phyloP scores from a whole-genome alignment of 2,329 filamentous ascomycete species.

The Calonectria honghensis region DNA sequence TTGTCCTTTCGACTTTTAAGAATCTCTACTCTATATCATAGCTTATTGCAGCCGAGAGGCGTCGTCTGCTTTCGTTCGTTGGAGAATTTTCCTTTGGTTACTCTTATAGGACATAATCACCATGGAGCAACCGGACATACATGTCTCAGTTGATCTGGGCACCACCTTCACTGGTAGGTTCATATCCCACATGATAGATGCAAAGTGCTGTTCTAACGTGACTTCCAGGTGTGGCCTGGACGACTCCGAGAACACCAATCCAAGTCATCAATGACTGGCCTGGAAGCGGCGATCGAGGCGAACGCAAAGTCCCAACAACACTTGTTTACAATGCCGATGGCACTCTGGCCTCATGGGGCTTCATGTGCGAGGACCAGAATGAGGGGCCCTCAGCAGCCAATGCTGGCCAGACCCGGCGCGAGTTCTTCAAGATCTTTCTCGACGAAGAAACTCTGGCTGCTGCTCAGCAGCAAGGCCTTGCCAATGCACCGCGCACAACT shows the following conservation, averaged over 20 bases:
- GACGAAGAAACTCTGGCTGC: conserved; percentile 66
- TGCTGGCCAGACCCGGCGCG: conserved; percentile 60
- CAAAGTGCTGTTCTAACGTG: not conserved
- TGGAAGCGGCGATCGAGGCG: conserved; percentile 69
- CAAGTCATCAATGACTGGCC: conserved; percentile 73
- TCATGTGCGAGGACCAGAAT: conserved; percentile 69
- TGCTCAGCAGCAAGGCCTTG: conserved; percentile 65
- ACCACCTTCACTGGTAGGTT: conserved; percentile 67
- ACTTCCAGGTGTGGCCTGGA: conserved; percentile 60
- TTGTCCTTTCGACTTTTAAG: not conserved
- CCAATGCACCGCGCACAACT: conserved; percentile 64
- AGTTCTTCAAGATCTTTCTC: conserved; percentile 75
- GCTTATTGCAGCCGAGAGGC: not conserved
- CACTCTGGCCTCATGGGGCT: conserved; percentile 71
- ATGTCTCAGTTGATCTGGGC: conserved; percentile 66
- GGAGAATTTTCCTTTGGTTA: not conserved
- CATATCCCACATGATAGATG: too few species aligned
- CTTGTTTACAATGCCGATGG: conserved; percentile 67
- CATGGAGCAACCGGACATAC: conserved; percentile 59
- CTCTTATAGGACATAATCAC: conserved; percentile 27
- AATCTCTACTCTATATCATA: not conserved
- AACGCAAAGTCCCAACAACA: conserved; percentile 73
- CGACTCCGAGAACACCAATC: conserved; percentile 63
- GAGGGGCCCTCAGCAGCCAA: conserved; percentile 45
- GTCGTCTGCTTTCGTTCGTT: not conserved